Base-by-base conservation (phyloP, 164 flowering plant genomes). In the Piper longum region DNA sequence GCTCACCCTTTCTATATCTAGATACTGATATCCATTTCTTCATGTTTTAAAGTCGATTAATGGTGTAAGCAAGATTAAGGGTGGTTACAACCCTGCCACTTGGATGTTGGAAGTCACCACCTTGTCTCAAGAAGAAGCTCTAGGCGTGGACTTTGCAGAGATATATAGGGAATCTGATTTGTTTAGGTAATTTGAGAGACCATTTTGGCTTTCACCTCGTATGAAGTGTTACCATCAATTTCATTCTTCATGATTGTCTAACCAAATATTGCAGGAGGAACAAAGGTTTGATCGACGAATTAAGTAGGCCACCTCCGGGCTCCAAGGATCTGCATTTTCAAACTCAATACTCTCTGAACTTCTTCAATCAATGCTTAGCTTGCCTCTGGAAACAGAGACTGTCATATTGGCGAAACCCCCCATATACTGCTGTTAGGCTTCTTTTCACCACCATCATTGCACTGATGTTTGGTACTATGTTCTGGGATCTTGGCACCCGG, bases 331-430 rank as follows among this genome's bases (percentile, higher is more conserved):
- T 83, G 6, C 66, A 71, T 68, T 81, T 80, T 64, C 63, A 76
- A 6, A 72, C 81, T 52, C 74, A 72, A 54, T 79, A 75, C 54
- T 74, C 85, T 0, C 83, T 77, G 48, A 60, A 85, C 4, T 78
- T 78, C 71, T 16, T 70, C 66, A 69, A 60, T 5, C 87, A 81
- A 43, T 83, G 82, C 70, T 11, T 67, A 6, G 85, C 83, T 13
- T 81, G 87, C 77, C 66, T 81, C 14, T 83, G 82, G 82, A 83
- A 83, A 66, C 83, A 77, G 57, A 70, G 69, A 42, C 41, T 57
- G 74, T 77, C 85, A n/a, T 81, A 81, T 58, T 81, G 85, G 87
- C 75, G 82, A 6, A 83, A 81, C 57, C 81, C 85, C 16, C 70
- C 72, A 40, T 83, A 81, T 65, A 81, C 77, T 36, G 82, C 83